Evolutionary conservation across 805 yeast species (phyloP), one percentile per base, ranked within the genome.

Genomic region (Schwanniomyces vanrijiae): DNA sequence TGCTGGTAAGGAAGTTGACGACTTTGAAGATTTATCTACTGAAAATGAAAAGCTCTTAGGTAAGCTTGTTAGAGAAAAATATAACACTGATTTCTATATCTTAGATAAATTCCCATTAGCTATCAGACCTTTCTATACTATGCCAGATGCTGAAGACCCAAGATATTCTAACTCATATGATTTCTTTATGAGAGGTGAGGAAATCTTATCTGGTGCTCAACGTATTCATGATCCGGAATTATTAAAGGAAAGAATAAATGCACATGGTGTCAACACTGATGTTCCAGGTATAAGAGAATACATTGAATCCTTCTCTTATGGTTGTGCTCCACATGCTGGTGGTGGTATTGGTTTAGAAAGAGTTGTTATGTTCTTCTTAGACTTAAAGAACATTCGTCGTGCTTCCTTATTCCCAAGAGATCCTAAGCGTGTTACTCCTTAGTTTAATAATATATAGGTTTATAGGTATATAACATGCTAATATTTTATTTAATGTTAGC

Each of bases 181-280:
- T 76, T 94, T 94, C 85, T 94, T 94, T 81, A 94, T 94, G 99
- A 87, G 99, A 77, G 99, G 99, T 66, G 99, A 94, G 76, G 99
- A 94, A 75, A 94, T 94, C 61, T 76, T 94, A 58, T 90, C 97
- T n/a, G 99, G 99, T 62, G 99, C 99, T 48, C 99, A 94, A 77
- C 96, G 99, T 82, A 82, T 94, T 59, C 99, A 94, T 68, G 98
- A 94, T 69, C 84, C 96, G 43, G 89, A 77, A 52, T 76, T 94
- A 60, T 81, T 94, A 61, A 78, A 74, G 59, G 81, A 87, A 73
- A 84, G 98, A 75, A 83, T 94, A 87, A 75, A 68, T 42, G 86
- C 78, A 33, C 96, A 87, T 62, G 98, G 81, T 22, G 83, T 94
- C 46, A 88, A 89, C 64, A 88, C 96, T 49, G 73, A 75, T 49